Base-by-base conservation (phyloP, 306 rosid genomes). In the Fragaria vesca region DNA sequence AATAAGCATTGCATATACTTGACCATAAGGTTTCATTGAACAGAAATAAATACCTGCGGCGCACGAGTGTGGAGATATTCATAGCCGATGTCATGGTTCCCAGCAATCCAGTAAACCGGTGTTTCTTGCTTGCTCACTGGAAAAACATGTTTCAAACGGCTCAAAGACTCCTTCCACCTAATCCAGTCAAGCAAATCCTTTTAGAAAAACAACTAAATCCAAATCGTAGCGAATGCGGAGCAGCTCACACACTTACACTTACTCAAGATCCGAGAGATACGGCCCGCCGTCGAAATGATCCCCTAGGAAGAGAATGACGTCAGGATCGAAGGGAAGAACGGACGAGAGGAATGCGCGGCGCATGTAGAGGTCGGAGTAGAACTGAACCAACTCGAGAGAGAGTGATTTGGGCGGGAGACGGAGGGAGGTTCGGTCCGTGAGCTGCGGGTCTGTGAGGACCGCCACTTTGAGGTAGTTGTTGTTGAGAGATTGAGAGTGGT, bases 261-360 rank as follows among this genome's bases (percentile, higher is more conserved):
- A 93, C 98, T 93, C 98, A 77, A 86, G 87, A 75, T 91, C 89
- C 0, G 85, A 83, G 74, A 93, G 82, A 77, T 65, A 81, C 71
- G 93, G 93, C 70, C 94, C 98, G 65, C 98, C 94, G 66, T 93
- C 98, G 26, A 93, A 93, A 85, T 88, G 86, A 80, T 93, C 98
- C 60, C 98, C 98, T 75, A 93, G 79, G 80, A 91, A 88, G 85
- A 91, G 81, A 83, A 93, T 47, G 43, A 88, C 89, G 69, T 91
- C 91, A 17, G 97, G 98, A 67, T 85, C 81, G 81, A 91, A 83
- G 80, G 91, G 94, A 61, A 89, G 72, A 40, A 93, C 66, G 54
- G 97, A 91, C 38, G 88, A 42, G 79, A 87, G 78, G 85, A 91
- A 91, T 38, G 98, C 92, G 81, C 98, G 81, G 42, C 91, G 91